Conservation (phyloP, 805 yeast genomes). For the Cyberlindnera mycetangii region DNA sequence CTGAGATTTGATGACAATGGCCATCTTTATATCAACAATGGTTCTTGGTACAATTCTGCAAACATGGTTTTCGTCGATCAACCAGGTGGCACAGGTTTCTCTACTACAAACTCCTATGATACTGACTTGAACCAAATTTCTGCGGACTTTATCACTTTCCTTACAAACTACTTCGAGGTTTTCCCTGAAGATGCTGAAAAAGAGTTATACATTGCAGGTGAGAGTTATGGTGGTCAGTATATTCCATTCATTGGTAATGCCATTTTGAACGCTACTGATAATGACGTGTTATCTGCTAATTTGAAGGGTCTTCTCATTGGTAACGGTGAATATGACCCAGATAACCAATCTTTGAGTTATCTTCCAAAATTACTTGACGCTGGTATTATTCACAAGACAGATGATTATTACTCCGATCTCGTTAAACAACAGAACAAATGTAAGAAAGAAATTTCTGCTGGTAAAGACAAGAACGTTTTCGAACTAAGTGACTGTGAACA, state of each 20-base stretch:
- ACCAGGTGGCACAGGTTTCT: conserved; percentile 92
- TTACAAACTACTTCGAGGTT: conserved; percentile 59
- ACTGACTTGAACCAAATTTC: conserved; percentile 56
- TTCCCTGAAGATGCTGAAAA: conserved; percentile 71
- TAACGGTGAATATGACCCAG: conserved; percentile 93
- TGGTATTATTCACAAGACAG: conserved; percentile 46
- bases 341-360: conserved; percentile 76
- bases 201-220: conserved; percentile 83
- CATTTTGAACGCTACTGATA: conserved; percentile 46
- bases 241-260: conserved; percentile 82
- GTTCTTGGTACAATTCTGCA: conserved; percentile 80
- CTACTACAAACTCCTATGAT: conserved; percentile 56
- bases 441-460: conserved; percentile 47
- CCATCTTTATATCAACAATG: conserved; percentile 54
- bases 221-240: conserved; percentile 96
- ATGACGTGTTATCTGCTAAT: conserved; percentile 30
- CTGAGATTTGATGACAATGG: conserved; percentile 52
- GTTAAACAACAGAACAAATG: conserved; percentile 54
- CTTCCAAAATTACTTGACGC: conserved; percentile 65
- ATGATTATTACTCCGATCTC: conserved; percentile 39
- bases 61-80: conserved; percentile 88
- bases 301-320: conserved; percentile 76
- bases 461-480: conserved; percentile 26
- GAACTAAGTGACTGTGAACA: conserved; percentile 44
- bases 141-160: conserved; percentile 58